Percentiles rank a stretch among this genome's conserved stretches.
These are phyloP conservation scores for Solanum peruvianum DNA, from an alignment of 257 asterid species.

Conservation along the genomic window DNA sequence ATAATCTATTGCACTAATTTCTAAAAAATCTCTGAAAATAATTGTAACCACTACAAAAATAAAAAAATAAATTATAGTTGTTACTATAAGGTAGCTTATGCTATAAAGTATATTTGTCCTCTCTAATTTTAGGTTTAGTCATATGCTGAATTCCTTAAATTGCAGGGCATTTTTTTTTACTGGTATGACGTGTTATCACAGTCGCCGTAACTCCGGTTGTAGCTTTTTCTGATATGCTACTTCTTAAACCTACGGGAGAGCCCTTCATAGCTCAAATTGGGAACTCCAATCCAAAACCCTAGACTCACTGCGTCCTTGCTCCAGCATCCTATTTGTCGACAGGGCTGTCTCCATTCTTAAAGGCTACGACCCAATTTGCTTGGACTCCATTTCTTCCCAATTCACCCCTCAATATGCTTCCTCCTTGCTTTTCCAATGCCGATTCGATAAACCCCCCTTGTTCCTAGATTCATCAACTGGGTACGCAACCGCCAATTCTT, in stretches of 20 bases:
- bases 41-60: background rate
- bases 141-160: background rate
- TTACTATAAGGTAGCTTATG: too few relatives aligned
- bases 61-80: too few relatives aligned
- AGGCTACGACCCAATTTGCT: constrained; percentile 32
- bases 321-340: constrained; percentile 29
- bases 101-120: too few relatives aligned
- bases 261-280: constrained; percentile 15
- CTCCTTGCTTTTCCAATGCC: constrained; percentile 50
- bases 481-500: constrained; percentile 57
- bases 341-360: constrained; percentile 50
- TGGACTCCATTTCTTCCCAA: constrained; percentile 37
- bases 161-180: background rate
- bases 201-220: background rate
- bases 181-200: background rate
- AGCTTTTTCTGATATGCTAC: constrained; percentile 31
- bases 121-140: too few relatives aligned
- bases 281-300: constrained; percentile 6
- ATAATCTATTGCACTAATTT: background rate
- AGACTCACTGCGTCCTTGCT: constrained; percentile 14
- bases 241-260: constrained; percentile 18
- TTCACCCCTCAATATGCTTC: constrained; percentile 65
- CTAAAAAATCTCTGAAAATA: background rate
- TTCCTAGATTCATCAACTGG: constrained; percentile 52
- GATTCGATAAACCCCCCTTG: constrained; percentile 22